Conservation (phyloP, 2,329 filamentous ascomycete genomes). For the Aspergillus phoenicis region DNA sequence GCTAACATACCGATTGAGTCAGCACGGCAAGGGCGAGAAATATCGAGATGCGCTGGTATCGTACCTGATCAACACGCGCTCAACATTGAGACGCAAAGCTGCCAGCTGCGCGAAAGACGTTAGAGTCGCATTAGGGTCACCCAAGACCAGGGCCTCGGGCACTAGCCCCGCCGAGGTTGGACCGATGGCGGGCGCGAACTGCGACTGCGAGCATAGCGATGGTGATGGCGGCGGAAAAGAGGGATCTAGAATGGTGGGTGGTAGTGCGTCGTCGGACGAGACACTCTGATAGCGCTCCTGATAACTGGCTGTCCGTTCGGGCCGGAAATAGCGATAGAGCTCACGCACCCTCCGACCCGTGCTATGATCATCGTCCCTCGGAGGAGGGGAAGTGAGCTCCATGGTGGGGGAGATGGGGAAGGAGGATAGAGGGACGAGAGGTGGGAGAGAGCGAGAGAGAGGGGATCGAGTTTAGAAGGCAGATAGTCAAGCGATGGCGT, state of each 20-base stretch:
- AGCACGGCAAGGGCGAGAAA: not conserved
- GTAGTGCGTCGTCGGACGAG: slow-evolving; percentile 11
- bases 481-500: not conserved
- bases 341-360: slow-evolving; percentile 40
- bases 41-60: not conserved
- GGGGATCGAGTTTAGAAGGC: not conserved
- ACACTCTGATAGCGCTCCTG: slow-evolving; percentile 1
- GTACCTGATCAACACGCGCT: slow-evolving; percentile 44
- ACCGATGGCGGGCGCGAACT: slow-evolving; percentile 15
- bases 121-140: slow-evolving; percentile 37
- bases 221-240: slow-evolving; percentile 15
- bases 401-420: not conserved
- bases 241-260: slow-evolving; percentile 17
- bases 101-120: slow-evolving; percentile 41
- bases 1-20: slow-evolving; percentile 17
- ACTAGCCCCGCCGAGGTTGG: slow-evolving; percentile 20
- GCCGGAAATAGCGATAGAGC: slow-evolving; percentile 45
- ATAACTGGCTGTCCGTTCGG: slow-evolving; percentile 20
- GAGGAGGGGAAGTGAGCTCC: slow-evolving; percentile 5
- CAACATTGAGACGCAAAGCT: slow-evolving; percentile 37
- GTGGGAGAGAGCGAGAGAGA: not conserved
- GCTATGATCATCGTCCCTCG: slow-evolving; percentile 24
- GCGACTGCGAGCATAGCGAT: slow-evolving; percentile 16
- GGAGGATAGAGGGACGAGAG: not conserved
- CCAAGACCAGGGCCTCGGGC: slow-evolving; percentile 32